These are phyloP conservation scores for Davidsoniella virescens DNA, from an alignment of 2,329 filamentous ascomycete species.

Conservation along the genomic window DNA sequence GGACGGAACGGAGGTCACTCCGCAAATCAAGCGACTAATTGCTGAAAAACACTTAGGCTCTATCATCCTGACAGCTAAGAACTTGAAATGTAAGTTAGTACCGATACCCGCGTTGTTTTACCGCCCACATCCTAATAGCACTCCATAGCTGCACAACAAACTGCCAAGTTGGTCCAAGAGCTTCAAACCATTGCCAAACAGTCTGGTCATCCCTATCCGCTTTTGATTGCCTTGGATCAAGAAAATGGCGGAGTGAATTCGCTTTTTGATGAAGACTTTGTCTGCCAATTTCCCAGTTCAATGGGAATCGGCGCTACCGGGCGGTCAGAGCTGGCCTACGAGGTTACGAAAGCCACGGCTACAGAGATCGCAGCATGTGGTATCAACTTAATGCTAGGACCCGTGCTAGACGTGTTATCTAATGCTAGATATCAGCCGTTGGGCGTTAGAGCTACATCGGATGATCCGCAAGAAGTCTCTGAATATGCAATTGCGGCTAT, in stretches of 20 bases:
- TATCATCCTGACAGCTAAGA: conserved; percentile 70
- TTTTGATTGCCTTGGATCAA: conserved; percentile 85
- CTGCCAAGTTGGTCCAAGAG: conserved; percentile 74
- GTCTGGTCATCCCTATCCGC: conserved; percentile 73
- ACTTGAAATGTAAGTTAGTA: conserved; percentile 53
- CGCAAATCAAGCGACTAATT: conserved; percentile 66
- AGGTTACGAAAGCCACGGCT: conserved; percentile 82
- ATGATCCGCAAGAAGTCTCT: conserved; percentile 89
- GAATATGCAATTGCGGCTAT: conserved; percentile 82
- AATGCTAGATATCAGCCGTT: conserved; percentile 84
- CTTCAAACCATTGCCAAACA: conserved; percentile 83
- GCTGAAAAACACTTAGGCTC: conserved; percentile 77
- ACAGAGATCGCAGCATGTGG: conserved; percentile 85
- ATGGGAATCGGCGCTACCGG: conserved; percentile 95
- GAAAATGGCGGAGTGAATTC: conserved; percentile 98
- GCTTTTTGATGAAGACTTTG: conserved; percentile 86
- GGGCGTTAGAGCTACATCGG: conserved; percentile 75
- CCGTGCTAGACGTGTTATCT: conserved; percentile 82
- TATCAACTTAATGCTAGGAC: conserved; percentile 89
- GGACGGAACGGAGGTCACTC: conserved; percentile 69
- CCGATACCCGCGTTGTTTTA: conserved; percentile 4
- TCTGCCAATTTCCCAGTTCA: conserved; percentile 89
- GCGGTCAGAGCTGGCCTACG: conserved; percentile 68
- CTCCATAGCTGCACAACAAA: conserved; percentile 69
- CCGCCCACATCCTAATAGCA: not conserved